Conservation (phyloP, 1,284 basidiomycete species). For the Mycena citricolor region DNA sequence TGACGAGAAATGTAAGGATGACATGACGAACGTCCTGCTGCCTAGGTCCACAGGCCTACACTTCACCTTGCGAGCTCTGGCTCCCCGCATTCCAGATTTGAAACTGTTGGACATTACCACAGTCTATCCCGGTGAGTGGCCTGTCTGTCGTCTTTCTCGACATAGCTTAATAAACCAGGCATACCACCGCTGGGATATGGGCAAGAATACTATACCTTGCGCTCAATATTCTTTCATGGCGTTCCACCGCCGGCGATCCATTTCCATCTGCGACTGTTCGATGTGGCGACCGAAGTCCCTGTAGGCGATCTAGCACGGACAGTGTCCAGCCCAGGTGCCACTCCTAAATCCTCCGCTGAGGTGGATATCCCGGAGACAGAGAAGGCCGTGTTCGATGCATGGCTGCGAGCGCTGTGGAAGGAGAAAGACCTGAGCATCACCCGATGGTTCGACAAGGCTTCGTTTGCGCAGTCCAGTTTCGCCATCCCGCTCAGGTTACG, state of each 20-base stretch:
- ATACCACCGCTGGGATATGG: conserved; percentile 72
- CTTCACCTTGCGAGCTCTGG: conserved; percentile 80
- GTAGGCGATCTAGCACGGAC: conserved; percentile 54
- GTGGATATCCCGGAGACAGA: conserved; percentile 70
- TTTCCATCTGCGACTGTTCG: conserved; percentile 80
- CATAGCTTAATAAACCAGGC: conserved; percentile 39
- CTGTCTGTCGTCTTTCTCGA: not conserved
- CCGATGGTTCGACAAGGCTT: conserved; percentile 15
- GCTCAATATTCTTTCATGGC: conserved; percentile 84
- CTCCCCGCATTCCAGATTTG: conserved; percentile 74
- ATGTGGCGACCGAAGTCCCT: conserved; percentile 64
- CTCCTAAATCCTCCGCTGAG: conserved; percentile 37
- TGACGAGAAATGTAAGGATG: conserved; percentile 48
- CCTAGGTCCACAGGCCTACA: conserved; percentile 91
- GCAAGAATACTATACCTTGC: conserved; percentile 84
- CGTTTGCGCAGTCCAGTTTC: conserved; percentile 28
- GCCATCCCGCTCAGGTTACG: conserved; percentile 63
- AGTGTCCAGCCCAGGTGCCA: conserved; percentile 34
- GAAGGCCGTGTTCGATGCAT: conserved; percentile 73
- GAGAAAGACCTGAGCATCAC: conserved; percentile 79
- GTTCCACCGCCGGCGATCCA: conserved; percentile 85
- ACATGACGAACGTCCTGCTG: conserved; percentile 78
- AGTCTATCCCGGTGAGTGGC: conserved; percentile 75
- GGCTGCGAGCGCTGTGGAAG: conserved; percentile 81
- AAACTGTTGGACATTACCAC: conserved; percentile 88